Base-by-base conservation (phyloP, 2,329 filamentous ascomycete genomes). In the Cordyceps tenuipes region DNA sequence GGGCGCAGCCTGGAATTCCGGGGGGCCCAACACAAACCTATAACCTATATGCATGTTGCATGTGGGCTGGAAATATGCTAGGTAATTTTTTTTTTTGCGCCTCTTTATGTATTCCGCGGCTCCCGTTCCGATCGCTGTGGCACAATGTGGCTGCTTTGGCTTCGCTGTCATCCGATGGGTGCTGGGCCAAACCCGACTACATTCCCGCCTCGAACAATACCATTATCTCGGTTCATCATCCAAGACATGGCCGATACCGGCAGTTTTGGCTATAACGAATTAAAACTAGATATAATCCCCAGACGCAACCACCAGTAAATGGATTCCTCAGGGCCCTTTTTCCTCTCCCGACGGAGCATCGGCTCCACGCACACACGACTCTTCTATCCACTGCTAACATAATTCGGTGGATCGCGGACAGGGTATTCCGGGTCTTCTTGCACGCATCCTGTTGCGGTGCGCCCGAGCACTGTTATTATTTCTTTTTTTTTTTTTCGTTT, bases 341-440 rank as follows among this genome's bases (percentile, higher is more conserved):
- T 12, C 50, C 34, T 51, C 50, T 52, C 19, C n/a, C 15, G 34
- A 39, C 15, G 50, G 50, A 19, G 50, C 41, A 12, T 52, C 29
- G 47, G 31, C 50, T 52, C 50, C 50, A 52, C 50, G 50, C 34
- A 52, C 23, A 19, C 50, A 52, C 34, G 50, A 52, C 50, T 52
- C 50, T 52, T 36, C 9, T 43, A 43, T 9, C 51, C 51, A 53
- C 51, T 53, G 51, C 36, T 29, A 53, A 53, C 51, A 53, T 8
- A 13, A 31, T 17, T 49, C 41, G 49, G 51, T 53, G 51, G 51
- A 53, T 53, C 51, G 43, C n/a, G 34, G 12, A 34, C 51, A 29
- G 39, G 34, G 34, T 34, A 54, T 54, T 54, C 51, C 39, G 43
- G 46, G 12, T 31, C 10, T 6, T 46, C 36, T 55, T 9, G 21